Evolutionary conservation across 352 stramenopile species (phyloP).

Genomic region (Elongisporangium prolatum): DNA sequence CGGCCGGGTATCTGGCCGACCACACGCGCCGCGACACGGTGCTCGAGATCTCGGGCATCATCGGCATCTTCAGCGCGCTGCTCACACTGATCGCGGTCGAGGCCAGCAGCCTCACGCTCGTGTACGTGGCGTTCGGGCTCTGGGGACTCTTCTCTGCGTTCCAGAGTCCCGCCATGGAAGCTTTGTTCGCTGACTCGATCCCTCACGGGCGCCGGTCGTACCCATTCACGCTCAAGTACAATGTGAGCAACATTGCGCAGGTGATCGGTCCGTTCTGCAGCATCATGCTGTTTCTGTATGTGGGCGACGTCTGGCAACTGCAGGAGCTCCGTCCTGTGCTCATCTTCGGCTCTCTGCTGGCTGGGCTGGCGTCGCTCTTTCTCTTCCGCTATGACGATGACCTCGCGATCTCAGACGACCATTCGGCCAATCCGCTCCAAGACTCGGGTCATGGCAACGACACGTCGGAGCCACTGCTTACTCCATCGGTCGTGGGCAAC

Average conservation of each 20-base stretch:
- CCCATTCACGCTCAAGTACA: conserved; percentile 83
- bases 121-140: conserved; percentile 63
- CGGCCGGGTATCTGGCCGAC: conserved; percentile 67
- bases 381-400: conserved; percentile 70
- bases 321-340: conserved; percentile 51
- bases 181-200: conserved; percentile 74
- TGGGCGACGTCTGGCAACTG: conserved; percentile 60
- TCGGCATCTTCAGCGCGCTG: conserved; percentile 38
- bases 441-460: neutral
- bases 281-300: conserved; percentile 62
- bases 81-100: conserved; percentile 62
- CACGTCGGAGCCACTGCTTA: conserved; percentile 28
- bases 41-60: conserved; percentile 53
- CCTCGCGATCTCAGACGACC: conserved; percentile 10
- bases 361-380: conserved; percentile 32
- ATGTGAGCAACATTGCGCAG: conserved; percentile 65
- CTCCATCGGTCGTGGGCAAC: conserved; percentile 53
- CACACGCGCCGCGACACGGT: conserved; percentile 63
- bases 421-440: neutral
- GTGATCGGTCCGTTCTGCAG: conserved; percentile 48
- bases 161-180: conserved; percentile 66
- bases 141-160: conserved; percentile 70
- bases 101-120: conserved; percentile 28
- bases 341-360: conserved; percentile 52
- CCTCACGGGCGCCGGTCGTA: conserved; percentile 57